Base-by-base conservation (phyloP, 345 rosid genomes). In the Syzygium grande region DNA sequence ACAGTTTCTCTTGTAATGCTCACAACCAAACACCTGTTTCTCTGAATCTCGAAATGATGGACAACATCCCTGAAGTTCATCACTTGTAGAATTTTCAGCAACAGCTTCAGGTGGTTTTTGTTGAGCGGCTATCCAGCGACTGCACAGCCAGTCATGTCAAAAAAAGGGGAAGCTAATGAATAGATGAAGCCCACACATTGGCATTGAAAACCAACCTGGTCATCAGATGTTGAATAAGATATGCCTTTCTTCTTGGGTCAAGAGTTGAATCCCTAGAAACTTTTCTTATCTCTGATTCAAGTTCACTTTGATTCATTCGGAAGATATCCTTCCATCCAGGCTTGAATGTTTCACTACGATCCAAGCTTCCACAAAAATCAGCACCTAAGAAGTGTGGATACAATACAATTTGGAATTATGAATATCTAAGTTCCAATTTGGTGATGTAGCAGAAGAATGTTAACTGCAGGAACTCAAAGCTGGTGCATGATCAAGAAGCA, bases 291-390 rank as follows among this genome's bases (percentile, higher is more conserved):
- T 93, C 95, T 49, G 96, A 91, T 87, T 95, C 97, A 22, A 95
- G 96, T 89, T 95, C 96, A 91, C 89, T 94, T 91, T 95, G 93
- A 89, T 95, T 95, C 96, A 95, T 93, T 30, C 97, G 95, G 87
- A 97, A 97, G 55, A 97, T 97, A 92, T 96, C 98, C 87, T 95
- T 95, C 98, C 98, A 94, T 46, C 99, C 99, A 88, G 99, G 99
- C 94, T 96, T 96, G 93, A 97, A 97, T 90, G 91, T 95, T 85
- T 94, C 96, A 89, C 88, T 90, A 58, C 92, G 95, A 89, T 95
- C 95, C 91, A 95, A 87, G 88, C 90, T 91, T 87, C 95, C 97
- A 86, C 90, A 92, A 85, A 94, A 89, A 86, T 91, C 94, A 89
- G 86, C 90, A 84, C 87, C 98, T 96, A 84, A 16, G 46, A 34